Conservation (phyloP, 805 yeast genomes). For the Starmerella tilneyi region DNA sequence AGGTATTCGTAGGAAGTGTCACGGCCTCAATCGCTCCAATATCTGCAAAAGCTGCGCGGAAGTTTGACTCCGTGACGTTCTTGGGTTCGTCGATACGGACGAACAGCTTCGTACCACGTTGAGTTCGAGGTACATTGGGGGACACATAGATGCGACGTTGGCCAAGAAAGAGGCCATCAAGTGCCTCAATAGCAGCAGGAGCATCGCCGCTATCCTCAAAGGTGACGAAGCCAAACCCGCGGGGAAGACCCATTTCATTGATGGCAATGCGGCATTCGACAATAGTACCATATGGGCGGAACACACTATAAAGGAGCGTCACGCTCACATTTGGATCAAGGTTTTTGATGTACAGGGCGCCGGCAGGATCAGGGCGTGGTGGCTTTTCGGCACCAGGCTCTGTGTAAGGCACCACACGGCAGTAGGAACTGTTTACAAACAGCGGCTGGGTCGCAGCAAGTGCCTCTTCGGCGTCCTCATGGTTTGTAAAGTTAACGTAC, state of each 20-base stretch:
- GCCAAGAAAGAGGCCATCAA: conserved; percentile 23
- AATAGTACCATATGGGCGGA: conserved; percentile 21
- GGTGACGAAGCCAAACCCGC: conserved; percentile 26
- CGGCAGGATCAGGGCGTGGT: conserved; percentile 15
- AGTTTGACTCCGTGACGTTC: conserved; percentile 37
- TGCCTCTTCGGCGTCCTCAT: conserved; percentile 19
- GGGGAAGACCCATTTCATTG: conserved; percentile 22
- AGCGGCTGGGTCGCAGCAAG: conserved; percentile 18
- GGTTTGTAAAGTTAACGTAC: conserved; percentile 20
- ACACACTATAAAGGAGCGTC: conserved; percentile 22
- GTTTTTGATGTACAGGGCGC: conserved; percentile 64
- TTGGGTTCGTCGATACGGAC: conserved; percentile 37
- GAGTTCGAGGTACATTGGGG: conserved; percentile 51
- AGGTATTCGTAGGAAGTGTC: conserved; percentile 41
- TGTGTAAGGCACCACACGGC: conserved; percentile 21
- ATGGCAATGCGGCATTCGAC: conserved; percentile 24
- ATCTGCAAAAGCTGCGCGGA: conserved; percentile 37
- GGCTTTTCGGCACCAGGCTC: conserved; percentile 12
- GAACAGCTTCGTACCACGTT: conserved; percentile 39
- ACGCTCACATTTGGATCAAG: conserved; percentile 51
- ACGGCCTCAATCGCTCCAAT: conserved; percentile 43
- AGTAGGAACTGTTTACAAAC: conserved; percentile 21
- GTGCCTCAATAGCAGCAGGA: conserved; percentile 20
- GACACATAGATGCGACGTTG: conserved; percentile 41
- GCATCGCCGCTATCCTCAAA: conserved; percentile 20